phyloP scores from a whole-genome alignment of 179 eudicot genomes.

The Nepenthes alata region DNA sequence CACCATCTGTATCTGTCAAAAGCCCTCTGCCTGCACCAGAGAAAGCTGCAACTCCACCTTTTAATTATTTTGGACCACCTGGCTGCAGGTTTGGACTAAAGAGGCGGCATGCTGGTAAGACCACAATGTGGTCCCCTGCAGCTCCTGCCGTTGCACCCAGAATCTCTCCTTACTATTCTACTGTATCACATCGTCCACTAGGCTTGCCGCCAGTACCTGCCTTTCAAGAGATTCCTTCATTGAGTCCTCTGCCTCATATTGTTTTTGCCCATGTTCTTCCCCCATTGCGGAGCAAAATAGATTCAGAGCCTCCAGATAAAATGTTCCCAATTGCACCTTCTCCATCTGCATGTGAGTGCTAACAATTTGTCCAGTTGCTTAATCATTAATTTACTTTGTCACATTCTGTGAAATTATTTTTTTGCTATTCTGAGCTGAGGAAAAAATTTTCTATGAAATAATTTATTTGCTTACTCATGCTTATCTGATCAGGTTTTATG shows the following conservation, averaged over 20 bases:
- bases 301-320: constrained; percentile 43
- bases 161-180: constrained; percentile 23
- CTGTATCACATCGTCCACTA: constrained; percentile 32
- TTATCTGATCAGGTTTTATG: too few relatives aligned
- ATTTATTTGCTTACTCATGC: too few relatives aligned
- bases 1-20: constrained; percentile 48
- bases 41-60: constrained; percentile 28
- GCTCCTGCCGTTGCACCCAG: constrained; percentile 35
- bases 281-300: constrained; percentile 31
- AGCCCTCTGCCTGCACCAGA: constrained; percentile 22
- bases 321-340: constrained; percentile 39
- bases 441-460: too few relatives aligned
- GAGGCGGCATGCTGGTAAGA: constrained; percentile 27
- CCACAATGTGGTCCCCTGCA: constrained; percentile 27
- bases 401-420: too few relatives aligned
- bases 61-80: constrained; percentile 38
- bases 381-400: neutral
- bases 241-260: constrained; percentile 56
- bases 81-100: constrained; percentile 42
- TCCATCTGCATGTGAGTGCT: constrained; percentile 59
- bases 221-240: constrained; percentile 28
- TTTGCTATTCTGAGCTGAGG: too few relatives aligned
- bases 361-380: neutral
- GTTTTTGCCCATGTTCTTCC: constrained; percentile 47
- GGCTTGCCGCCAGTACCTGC: constrained; percentile 33